A percentile compares a stretch with the other conserved stretches of the same genome.
phyloP scores from a whole-genome alignment of 2,329 filamentous ascomycete species.

The Fusarium nelsonii region DNA sequence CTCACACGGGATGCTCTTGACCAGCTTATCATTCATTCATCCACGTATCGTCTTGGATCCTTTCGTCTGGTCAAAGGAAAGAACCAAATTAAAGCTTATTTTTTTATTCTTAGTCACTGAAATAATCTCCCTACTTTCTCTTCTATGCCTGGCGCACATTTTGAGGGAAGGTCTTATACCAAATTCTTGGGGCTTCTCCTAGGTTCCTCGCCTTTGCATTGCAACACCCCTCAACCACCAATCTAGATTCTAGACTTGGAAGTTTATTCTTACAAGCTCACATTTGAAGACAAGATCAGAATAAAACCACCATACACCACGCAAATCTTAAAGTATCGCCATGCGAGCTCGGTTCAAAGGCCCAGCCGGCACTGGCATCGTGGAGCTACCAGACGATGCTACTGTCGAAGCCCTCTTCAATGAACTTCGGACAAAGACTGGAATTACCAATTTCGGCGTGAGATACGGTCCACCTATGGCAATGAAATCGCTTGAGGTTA shows the following conservation, averaged over 20 bases:
- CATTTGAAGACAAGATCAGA: background rate
- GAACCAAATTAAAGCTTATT: background rate
- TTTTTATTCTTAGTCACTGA: no score
- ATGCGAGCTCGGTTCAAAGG: conserved; percentile 84
- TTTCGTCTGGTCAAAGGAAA: background rate
- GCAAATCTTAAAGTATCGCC: background rate
- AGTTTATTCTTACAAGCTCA: background rate
- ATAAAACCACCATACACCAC: background rate
- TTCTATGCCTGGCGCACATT: background rate
- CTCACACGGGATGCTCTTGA: conserved; percentile 12
- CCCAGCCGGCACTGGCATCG: conserved; percentile 77
- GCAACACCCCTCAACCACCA: conserved; percentile 10
- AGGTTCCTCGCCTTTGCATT: conserved; percentile 21
- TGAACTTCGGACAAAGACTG: conserved; percentile 73
- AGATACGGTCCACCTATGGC: conserved; percentile 83
- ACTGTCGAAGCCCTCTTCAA: conserved; percentile 72
- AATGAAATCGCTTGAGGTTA: conserved; percentile 74
- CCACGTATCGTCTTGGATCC: background rate
- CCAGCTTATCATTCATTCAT: conserved; percentile 9
- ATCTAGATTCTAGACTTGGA: background rate
- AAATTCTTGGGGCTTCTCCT: conserved; percentile 13
- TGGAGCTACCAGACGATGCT: conserved; percentile 76
- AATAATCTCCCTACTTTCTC: no score
- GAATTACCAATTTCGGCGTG: conserved; percentile 75
- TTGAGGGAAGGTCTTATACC: background rate